Base-by-base conservation (phyloP, 345 rosid genomes). In the Syzygium jambos region DNA sequence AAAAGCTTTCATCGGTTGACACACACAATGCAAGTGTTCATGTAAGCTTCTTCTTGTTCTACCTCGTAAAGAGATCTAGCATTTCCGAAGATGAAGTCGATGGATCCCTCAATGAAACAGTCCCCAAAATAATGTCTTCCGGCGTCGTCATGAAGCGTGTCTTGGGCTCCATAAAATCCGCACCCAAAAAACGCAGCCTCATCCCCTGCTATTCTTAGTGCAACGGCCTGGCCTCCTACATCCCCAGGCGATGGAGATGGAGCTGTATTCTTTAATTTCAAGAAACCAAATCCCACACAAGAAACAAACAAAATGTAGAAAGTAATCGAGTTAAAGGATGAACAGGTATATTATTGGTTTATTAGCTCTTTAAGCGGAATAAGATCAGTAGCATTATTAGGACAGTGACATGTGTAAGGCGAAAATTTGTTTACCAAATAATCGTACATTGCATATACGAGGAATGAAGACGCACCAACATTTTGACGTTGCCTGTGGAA, bases 151-250 rank as follows among this genome's bases (percentile, higher is more conserved):
- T 90, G 91, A 85, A 96, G 98, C 0, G 99, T 96, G 90, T 97
- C 99, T 94, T 97, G 99, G 17, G 96, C 95, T 85, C 99, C 96
- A 61, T 90, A 96, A 87, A 97, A 95, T 77, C 99, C 98, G 88
- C 98, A 97, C 2, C 94, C 92, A 51, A 93, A 95, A 88, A 97
- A 95, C 2, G 98, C 98, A 38, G 95, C 94, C 88, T 93, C 94
- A 85, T 97, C 98, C 14, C 97, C 98, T 41, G 91, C 94, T 49
- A 95, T 89, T 91, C 95, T 93, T 52, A 95, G 88, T 41, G 99
- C 99, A 85, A 97, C 95, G 49, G 94, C 99, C 89, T 97, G 99
- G n/a, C 90, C 96, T 86, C 96, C 96, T 61, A 21, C 88, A 68
- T 93, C 96, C 16, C 99, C 98, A 0, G 98, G 98, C 17, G 73